Evolutionary conservation across 1,284 basidiomycete species (phyloP), one percentile per base, ranked within the genome.

Genomic region (Sporisorium reilianum): DNA sequence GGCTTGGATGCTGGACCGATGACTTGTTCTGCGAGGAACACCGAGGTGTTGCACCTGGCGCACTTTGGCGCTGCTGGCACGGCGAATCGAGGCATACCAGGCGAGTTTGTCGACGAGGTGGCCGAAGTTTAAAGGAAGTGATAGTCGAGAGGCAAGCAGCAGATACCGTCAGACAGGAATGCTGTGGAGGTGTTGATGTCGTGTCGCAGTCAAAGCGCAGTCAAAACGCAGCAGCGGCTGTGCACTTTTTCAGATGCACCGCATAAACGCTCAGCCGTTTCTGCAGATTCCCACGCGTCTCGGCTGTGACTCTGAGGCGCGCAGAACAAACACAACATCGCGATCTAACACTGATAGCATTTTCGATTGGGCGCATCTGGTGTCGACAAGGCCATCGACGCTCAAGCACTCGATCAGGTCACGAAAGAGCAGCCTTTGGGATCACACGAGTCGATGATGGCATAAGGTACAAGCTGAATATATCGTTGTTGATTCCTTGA

Each of bases 21-120:
- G 25, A 82, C 81, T 55, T 84, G 81, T 58, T 85, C 84, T 8
- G 83, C 83, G 11, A 77, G 60, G 63, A 77, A 85, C 23, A 85
- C 83, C 2, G 78, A 77, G 34, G 79, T 79, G 28, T 74, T 57
- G 71, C 84, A 85, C 26, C 76, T 64, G 11, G 84, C 76, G 59
- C 84, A 85, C 49, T 80, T 81, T 58, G 84, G 81, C 23, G 83
- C 80, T 56, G 66, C 50, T 46, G 73, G 62, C 1, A 76, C 72
- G 5, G 70, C 75, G 54, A 83, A 78, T 7, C 69, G 67, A 5
- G 73, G 79, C 57, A 79, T 75, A 49, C 77, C 41, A 23, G n/a
- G 40, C 28, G 26, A 9, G 23, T 10, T 26, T n/a, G n/a, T n/a
- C n/a, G n/a, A n/a, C n/a, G 45, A 28, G 6, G 11, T 25, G 2